A percentile compares a stretch with the other conserved stretches of the same genome.
Evolutionary conservation across 2,329 filamentous ascomycete genomes (phyloP).

Genomic region (Exophiala viscosa): DNA sequence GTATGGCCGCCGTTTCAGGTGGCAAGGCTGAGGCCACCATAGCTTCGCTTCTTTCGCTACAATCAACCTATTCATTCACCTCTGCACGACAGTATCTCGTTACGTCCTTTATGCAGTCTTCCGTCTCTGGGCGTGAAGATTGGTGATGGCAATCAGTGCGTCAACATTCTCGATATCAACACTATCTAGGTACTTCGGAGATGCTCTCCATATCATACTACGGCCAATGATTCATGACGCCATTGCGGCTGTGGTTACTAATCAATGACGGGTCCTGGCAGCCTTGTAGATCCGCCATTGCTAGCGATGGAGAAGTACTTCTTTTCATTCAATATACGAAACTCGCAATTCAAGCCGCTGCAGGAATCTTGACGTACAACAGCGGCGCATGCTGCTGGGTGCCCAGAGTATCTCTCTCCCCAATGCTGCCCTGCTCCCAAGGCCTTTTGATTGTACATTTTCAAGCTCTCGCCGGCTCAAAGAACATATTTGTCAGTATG

Average conservation of each 20-base stretch:
- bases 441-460: slow-evolving; percentile 43
- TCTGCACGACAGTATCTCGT: too few species aligned
- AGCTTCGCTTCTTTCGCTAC: not conserved
- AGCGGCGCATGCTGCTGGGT: slow-evolving; percentile 40
- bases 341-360: too few species aligned
- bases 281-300: too few species aligned
- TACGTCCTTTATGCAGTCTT: not conserved
- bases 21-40: not conserved
- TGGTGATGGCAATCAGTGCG: not conserved
- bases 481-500: slow-evolving; percentile 38
- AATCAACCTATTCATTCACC: not conserved
- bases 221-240: too few species aligned
- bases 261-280: too few species aligned
- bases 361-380: slow-evolving; percentile 24
- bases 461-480: slow-evolving; percentile 46
- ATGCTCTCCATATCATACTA: too few species aligned
- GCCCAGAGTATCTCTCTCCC: slow-evolving; percentile 39
- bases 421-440: slow-evolving; percentile 33
- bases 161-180: too few species aligned
- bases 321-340: too few species aligned
- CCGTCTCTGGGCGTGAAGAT: too few species aligned
- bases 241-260: too few species aligned
- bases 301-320: too few species aligned
- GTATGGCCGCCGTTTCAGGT: not conserved
- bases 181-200: too few species aligned